These are phyloP conservation scores for Brasilioporus rufonigricans DNA, from an alignment of 768 basidiomycete genomes.

Conservation along the genomic window DNA sequence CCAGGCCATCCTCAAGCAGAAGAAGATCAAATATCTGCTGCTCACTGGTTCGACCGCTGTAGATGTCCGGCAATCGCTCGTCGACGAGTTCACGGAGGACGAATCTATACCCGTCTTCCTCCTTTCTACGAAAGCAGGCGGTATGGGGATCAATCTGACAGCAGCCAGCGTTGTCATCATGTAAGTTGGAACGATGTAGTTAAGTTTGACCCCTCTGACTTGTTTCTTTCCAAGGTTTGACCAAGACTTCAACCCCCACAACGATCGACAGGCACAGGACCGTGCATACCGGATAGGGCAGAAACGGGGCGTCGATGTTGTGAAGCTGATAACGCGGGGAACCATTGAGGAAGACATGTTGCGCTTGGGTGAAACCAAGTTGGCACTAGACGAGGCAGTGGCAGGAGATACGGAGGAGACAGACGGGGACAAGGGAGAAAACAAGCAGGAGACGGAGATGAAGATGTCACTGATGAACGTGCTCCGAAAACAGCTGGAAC, in stretches of 20 bases:
- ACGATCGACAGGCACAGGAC: slow-evolving; percentile 97
- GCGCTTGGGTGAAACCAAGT: slow-evolving; percentile 82
- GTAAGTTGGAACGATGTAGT: slow-evolving; percentile 39
- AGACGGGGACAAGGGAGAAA: slow-evolving; percentile 56
- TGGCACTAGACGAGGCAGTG: slow-evolving; percentile 91
- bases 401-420: slow-evolving; percentile 68
- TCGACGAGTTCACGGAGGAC: slow-evolving; percentile 91
- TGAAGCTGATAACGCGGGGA: slow-evolving; percentile 87
- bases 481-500: slow-evolving; percentile 78
- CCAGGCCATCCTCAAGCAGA: slow-evolving; percentile 72
- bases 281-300: slow-evolving; percentile 97
- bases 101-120: slow-evolving; percentile 85
- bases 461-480: slow-evolving; percentile 84
- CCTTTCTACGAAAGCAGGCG: slow-evolving; percentile 89
- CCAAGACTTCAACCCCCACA: slow-evolving; percentile 97
- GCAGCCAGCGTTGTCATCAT: slow-evolving; percentile 95
- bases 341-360: slow-evolving; percentile 98
- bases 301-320: slow-evolving; percentile 89
- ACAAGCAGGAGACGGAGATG: slow-evolving; percentile 73
- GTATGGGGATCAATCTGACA: slow-evolving; percentile 95
- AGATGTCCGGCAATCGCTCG: slow-evolving; percentile 87
- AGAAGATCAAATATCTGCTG: slow-evolving; percentile 70
- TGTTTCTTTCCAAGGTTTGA: slow-evolving; percentile 66
- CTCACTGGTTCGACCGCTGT: slow-evolving; percentile 94
- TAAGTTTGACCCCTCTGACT: background rate